Conservation (phyloP, 75 land plant species). For the Cupressus sempervirens region DNA sequence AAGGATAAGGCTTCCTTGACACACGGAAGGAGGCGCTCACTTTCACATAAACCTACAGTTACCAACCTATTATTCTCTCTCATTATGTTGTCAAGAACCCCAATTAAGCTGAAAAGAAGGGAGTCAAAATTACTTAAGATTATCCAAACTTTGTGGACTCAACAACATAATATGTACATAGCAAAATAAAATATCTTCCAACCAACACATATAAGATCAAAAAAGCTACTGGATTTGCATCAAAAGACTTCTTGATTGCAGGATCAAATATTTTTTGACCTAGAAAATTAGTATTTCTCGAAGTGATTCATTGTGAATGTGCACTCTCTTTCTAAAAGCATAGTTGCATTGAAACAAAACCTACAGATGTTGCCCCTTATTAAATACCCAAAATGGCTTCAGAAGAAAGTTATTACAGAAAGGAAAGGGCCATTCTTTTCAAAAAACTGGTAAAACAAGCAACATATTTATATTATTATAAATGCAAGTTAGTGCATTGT, state of each 20-base stretch:
- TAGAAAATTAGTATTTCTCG: background rate
- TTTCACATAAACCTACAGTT: conserved; percentile 75
- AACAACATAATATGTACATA: background rate
- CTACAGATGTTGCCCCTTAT: background rate
- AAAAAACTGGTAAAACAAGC: no score
- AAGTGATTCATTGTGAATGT: background rate
- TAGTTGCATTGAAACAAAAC: background rate
- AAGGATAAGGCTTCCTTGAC: conserved; percentile 73
- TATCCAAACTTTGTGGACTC: background rate
- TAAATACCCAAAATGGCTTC: no score
- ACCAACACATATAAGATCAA: background rate
- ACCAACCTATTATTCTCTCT: background rate
- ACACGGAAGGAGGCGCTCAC: conserved; percentile 82
- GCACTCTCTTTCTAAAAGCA: background rate
- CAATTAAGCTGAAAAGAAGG: background rate
- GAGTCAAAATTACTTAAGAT: background rate
- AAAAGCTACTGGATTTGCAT: background rate
- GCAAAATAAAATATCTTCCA: background rate
- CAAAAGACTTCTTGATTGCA: background rate
- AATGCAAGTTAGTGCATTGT: no score
- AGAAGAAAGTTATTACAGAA: no score
- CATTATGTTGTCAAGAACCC: background rate
- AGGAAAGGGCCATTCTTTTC: no score
- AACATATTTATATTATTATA: no score
- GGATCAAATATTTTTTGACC: background rate